Evolutionary conservation across 2,329 filamentous ascomycete genomes (phyloP).

Genomic region (Lecanicillium sp.): DNA sequence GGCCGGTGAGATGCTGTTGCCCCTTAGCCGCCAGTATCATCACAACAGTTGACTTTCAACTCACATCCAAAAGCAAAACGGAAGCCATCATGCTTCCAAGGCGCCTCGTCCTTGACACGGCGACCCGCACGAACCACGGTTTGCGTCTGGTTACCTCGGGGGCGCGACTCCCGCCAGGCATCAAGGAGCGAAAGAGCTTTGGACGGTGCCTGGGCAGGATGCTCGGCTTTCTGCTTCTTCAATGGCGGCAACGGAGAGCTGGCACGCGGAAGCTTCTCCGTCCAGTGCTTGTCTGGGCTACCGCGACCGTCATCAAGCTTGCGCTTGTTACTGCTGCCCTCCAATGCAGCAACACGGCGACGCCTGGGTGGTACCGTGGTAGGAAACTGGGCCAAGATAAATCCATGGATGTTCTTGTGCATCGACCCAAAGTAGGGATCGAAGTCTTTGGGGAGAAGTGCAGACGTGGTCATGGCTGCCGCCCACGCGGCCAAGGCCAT

Average conservation of each 20-base stretch:
- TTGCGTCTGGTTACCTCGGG: too few relatives aligned
- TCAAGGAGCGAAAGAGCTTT: not conserved
- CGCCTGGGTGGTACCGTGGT: not conserved
- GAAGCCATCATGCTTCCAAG: not conserved
- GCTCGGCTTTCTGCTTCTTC: not conserved
- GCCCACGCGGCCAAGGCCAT: slow-evolving; percentile 5
- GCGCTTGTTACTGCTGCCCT: not conserved
- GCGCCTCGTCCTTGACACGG: not conserved
- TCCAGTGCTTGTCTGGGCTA: not conserved
- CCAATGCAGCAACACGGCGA: not conserved
- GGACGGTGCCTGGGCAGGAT: not conserved
- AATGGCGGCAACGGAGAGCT: not conserved
- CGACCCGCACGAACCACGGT: too few relatives aligned
- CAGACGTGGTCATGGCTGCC: not conserved
- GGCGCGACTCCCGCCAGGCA: not conserved
- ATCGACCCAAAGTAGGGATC: not conserved
- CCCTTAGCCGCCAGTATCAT: not conserved
- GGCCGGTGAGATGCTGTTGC: not conserved
- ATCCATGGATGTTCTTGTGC: not conserved
- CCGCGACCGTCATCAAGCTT: not conserved
- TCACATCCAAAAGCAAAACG: not conserved
- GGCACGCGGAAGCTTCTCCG: not conserved
- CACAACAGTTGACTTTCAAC: not conserved
- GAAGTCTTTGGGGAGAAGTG: not conserved
- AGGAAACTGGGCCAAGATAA: slow-evolving; percentile 4